Percentiles rank a stretch among this genome's conserved stretches.
phyloP scores from a whole-genome alignment of 495 filamentous ascomycete species.

The Penicillium canariense region DNA sequence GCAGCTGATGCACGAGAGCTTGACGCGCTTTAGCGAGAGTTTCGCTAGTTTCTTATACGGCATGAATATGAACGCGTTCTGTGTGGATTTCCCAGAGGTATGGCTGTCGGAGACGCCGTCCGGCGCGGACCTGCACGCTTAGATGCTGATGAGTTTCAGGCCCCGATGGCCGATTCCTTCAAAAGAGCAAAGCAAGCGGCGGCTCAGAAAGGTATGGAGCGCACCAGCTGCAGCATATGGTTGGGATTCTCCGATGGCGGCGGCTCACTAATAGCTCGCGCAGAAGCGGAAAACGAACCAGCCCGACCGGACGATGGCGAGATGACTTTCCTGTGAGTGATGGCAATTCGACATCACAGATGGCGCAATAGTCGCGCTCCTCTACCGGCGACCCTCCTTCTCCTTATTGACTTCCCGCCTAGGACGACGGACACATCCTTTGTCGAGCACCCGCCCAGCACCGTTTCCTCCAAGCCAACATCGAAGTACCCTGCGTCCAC shows the following conservation, averaged over 20 bases:
- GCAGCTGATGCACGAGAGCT: slow-evolving; percentile 93
- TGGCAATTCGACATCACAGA: not conserved
- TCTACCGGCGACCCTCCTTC: not conserved
- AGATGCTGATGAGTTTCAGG: slow-evolving; percentile 35
- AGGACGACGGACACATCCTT: slow-evolving; percentile 96
- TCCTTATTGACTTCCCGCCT: slow-evolving; percentile 17
- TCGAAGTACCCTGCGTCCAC: slow-evolving; percentile 56
- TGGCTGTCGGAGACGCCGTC: not conserved
- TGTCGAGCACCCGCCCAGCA: slow-evolving; percentile 76
- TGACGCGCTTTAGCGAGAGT: slow-evolving; percentile 91
- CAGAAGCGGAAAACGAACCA: slow-evolving; percentile 35
- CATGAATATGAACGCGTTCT: slow-evolving; percentile 98
- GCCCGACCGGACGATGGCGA: slow-evolving; percentile 55
- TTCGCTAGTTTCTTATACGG: slow-evolving; percentile 96
- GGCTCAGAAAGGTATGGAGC: slow-evolving; percentile 36
- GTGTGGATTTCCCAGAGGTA: slow-evolving; percentile 96
- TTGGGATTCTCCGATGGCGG: not conserved
- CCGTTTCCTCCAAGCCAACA: slow-evolving; percentile 57
- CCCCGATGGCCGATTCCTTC: slow-evolving; percentile 71
- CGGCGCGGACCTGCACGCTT: slow-evolving; percentile 7
- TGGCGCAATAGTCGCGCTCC: not conserved
- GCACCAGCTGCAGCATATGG: not conserved
- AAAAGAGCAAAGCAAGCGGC: slow-evolving; percentile 61
- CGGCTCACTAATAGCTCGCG: slow-evolving; percentile 12
- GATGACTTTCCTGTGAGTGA: slow-evolving; percentile 80